phyloP scores from a whole-genome alignment of 805 yeast genomes.

The Nakazawaea holstii region DNA sequence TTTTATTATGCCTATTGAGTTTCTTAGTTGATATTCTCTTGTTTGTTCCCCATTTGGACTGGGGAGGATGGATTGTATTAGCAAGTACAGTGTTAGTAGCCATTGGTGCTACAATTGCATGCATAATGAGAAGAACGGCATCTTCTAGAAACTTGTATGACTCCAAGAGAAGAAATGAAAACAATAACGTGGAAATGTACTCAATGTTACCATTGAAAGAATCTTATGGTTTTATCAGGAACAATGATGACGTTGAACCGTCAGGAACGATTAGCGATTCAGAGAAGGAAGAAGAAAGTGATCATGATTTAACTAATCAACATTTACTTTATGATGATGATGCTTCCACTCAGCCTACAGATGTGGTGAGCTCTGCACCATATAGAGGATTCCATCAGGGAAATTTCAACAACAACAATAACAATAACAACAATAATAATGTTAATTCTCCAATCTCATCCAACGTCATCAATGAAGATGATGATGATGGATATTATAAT shows the following conservation, averaged over 20 bases:
- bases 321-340: conserved; percentile 5
- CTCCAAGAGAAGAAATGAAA: conserved; percentile 12
- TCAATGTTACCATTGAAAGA: conserved; percentile 8
- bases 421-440: background rate
- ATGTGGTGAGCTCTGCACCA: background rate
- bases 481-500: conserved; percentile 6
- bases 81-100: conserved; percentile 65
- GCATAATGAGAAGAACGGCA: conserved; percentile 67
- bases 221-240: conserved; percentile 14
- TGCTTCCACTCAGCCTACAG: conserved; percentile 3
- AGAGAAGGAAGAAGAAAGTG: conserved; percentile 5
- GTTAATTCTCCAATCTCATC: background rate
- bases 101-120: conserved; percentile 55
- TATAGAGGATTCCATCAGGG: conserved; percentile 5
- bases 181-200: conserved; percentile 6
- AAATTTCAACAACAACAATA: background rate
- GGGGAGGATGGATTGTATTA: conserved; percentile 83
- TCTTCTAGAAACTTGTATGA: conserved; percentile 36
- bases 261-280: background rate
- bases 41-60: conserved; percentile 68
- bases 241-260: background rate
- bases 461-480: conserved; percentile 1
- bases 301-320: conserved; percentile 1
- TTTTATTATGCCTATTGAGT: conserved; percentile 63
- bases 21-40: conserved; percentile 78